Conservation (phyloP, 2,329 filamentous ascomycete species). For the Rachicladosporium sp. region DNA sequence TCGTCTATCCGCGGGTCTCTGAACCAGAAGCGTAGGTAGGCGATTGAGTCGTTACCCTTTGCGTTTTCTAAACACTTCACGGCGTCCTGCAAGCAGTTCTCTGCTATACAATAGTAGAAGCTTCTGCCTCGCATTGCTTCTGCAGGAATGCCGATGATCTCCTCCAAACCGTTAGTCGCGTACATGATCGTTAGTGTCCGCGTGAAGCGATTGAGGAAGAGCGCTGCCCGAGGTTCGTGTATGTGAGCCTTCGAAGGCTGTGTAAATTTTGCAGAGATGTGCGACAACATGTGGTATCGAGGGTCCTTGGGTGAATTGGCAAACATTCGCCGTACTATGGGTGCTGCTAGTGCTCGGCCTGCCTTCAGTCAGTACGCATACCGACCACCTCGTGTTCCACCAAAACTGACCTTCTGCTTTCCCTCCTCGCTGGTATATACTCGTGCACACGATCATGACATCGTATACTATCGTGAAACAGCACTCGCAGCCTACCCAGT, state of each 20-base stretch:
- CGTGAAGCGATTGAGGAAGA: conserved; percentile 80
- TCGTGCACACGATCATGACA: conserved; percentile 74
- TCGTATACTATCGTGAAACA: conserved; percentile 84
- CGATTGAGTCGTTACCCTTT: conserved; percentile 83
- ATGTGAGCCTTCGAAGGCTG: conserved; percentile 39
- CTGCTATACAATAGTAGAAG: conserved; percentile 78
- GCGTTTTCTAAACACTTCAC: conserved; percentile 70
- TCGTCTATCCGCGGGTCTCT: conserved; percentile 54
- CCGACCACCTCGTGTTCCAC: not conserved
- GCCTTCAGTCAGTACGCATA: conserved; percentile 10
- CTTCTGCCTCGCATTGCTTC: conserved; percentile 61
- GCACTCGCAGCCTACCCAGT: conserved; percentile 72
- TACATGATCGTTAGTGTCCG: conserved; percentile 76
- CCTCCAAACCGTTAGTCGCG: conserved; percentile 61
- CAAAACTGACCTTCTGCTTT: conserved; percentile 59
- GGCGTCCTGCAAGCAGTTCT: conserved; percentile 63
- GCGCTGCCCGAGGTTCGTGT: conserved; percentile 68
- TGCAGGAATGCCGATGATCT: conserved; percentile 62
- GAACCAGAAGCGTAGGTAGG: conserved; percentile 77
- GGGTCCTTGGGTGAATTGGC: conserved; percentile 71
- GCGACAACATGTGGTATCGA: conserved; percentile 79
- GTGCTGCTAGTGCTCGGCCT: conserved; percentile 69
- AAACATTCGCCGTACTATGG: conserved; percentile 66
- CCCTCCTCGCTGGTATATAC: conserved; percentile 56
- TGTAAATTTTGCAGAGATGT: conserved; percentile 68